Base-by-base conservation (phyloP, 257 asterid species). In the Petunia axillaris region DNA sequence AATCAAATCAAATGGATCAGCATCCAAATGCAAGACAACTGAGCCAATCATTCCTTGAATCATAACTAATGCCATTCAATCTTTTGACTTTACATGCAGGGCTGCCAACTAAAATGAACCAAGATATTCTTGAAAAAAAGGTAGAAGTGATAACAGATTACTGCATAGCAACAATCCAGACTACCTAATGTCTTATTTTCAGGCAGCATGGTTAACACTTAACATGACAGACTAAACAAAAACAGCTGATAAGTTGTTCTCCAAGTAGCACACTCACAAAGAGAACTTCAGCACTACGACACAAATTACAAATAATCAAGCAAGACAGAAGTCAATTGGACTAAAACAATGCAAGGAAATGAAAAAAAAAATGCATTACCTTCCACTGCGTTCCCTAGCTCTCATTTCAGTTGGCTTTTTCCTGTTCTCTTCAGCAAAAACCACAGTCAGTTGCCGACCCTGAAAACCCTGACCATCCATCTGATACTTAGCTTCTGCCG, bases 341-440 rank as follows among this genome's bases (percentile, higher is more conserved):
- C 77, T 9, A 35, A 2, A 4, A 10, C 11, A 43, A 71, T 5
- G n/a, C 11, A 11, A 73, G 77, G 46, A 73, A 50, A 36, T 73
- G 78, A 73, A 35, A 73, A 5, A 35, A 13, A 50, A 36, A 36
- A 25, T 25, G 62, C 11, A 50, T 35, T 73, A 73, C 78, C 78
- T 73, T 50, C 77, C 77, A 73, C 81, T 79, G 10, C 92, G 91
- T 71, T 92, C 93, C 76, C 98, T 83, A 8, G 90, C 88, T 81
- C 93, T 86, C 98, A 94, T 94, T 76, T 94, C 97, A 35, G 88
- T 77, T 8, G 97, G 97, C 65, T 88, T 92, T 86, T 94, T 92
- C 83, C 96, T 84, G 80, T 93, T 91, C 62, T 91, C 94, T 87
- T 91, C 94, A 0, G 96, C 96, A 84, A 90, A 91, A 43, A 93